A percentile compares a stretch with the other conserved stretches of the same genome.
These are phyloP conservation scores for Rhizoclosmatium globosum DNA, from an alignment of 192 early-diverging fungal species.

Conservation along the genomic window DNA sequence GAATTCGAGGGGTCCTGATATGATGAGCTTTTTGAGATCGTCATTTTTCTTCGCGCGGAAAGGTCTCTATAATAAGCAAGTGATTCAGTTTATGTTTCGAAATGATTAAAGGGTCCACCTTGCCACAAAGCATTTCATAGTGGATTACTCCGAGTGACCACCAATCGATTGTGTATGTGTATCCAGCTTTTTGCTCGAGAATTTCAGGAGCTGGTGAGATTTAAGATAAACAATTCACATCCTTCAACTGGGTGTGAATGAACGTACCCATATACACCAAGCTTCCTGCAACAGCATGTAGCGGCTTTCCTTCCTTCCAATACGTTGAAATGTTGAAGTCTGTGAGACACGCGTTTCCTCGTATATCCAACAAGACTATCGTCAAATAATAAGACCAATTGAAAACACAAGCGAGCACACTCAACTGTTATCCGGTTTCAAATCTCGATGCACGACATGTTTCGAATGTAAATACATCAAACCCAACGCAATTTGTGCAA, in stretches of 20 bases:
- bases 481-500: conserved; percentile 53
- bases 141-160: conserved; percentile 89
- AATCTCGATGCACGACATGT: conserved; percentile 62
- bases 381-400: neutral
- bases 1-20: conserved; percentile 71
- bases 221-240: conserved; percentile 79
- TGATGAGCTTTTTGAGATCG: conserved; percentile 72
- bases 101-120: conserved; percentile 3
- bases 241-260: conserved; percentile 53
- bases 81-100: neutral
- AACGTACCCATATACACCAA: conserved; percentile 79
- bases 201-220: conserved; percentile 51
- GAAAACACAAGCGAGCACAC: conserved; percentile 29
- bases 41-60: conserved; percentile 83
- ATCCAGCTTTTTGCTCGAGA: conserved; percentile 62
- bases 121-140: conserved; percentile 67
- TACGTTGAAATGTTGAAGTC: conserved; percentile 66
- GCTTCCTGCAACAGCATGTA: conserved; percentile 58
- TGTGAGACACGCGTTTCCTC: conserved; percentile 59
- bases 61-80: conserved; percentile 53
- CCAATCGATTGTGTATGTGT: conserved; percentile 90
- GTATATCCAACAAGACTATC: conserved; percentile 53
- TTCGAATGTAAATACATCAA: conserved; percentile 60
- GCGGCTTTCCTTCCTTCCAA: conserved; percentile 49
- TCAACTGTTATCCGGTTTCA: conserved; percentile 53